phyloP scores from a whole-genome alignment of 2,329 filamentous ascomycete species.

The Pseudohalonectria lignicola region DNA sequence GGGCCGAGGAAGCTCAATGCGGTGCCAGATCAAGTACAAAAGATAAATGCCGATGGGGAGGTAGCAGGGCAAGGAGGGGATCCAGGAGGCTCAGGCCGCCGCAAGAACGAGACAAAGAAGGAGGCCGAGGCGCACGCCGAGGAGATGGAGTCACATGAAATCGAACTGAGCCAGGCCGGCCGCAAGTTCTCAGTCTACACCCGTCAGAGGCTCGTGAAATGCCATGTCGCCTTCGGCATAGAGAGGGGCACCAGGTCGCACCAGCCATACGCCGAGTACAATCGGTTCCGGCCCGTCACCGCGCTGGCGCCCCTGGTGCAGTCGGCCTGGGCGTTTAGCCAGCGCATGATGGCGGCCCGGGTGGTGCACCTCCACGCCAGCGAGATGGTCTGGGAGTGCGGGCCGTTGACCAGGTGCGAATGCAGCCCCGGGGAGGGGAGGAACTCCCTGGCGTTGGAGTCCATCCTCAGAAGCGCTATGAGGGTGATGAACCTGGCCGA shows the following conservation, averaged over 20 bases:
- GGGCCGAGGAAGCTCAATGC: background rate
- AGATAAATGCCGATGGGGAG: background rate
- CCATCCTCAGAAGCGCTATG: background rate
- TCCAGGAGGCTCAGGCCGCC: background rate
- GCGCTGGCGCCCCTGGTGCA: background rate
- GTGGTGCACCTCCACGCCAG: background rate
- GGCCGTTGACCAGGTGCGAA: background rate
- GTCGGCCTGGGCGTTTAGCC: background rate
- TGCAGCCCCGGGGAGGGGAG: background rate
- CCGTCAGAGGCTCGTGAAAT: background rate
- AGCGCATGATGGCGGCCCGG: slow-evolving; percentile 1
- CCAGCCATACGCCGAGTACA: background rate
- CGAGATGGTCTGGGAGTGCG: slow-evolving; percentile 2
- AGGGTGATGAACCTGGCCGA: background rate
- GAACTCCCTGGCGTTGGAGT: background rate
- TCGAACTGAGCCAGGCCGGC: background rate
- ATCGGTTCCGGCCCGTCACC: background rate
- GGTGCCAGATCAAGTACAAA: too few species aligned
- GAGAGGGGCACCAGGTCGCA: background rate
- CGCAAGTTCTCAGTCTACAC: slow-evolving; percentile 1
- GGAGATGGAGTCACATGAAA: slow-evolving; percentile 1
- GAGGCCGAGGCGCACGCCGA: background rate
- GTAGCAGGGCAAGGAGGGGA: background rate
- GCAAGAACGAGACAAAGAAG: background rate
- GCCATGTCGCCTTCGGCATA: background rate